Percentiles rank a stretch among this genome's conserved stretches.
Conservation (phyloP, 2,329 filamentous ascomycete species). For the Venturia effusa region DNA sequence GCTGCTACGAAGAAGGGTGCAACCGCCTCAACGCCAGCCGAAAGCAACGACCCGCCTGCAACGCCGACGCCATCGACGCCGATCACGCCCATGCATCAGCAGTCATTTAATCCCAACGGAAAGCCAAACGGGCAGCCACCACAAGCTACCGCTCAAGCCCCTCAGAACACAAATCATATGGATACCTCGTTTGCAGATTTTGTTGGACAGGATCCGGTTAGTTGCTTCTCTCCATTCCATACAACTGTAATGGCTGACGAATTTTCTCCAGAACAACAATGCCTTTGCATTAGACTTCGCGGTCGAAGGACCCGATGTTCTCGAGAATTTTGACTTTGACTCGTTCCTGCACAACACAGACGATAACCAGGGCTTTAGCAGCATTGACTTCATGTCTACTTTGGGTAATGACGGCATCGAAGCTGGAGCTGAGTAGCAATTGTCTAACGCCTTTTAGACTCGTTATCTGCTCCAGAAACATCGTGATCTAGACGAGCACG, state of each 20-base stretch:
- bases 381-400: slow-evolving; percentile 7
- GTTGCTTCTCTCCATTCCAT: slow-evolving; percentile 16
- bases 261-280: slow-evolving; percentile 16
- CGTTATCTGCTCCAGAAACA: not conserved
- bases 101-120: slow-evolving; percentile 13
- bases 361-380: slow-evolving; percentile 21
- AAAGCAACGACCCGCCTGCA: slow-evolving; percentile 32
- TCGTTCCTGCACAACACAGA: slow-evolving; percentile 50
- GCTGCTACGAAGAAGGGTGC: slow-evolving; percentile 29
- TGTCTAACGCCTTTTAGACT: slow-evolving; percentile 4
- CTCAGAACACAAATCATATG: slow-evolving; percentile 10
- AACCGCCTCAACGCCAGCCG: slow-evolving; percentile 29
- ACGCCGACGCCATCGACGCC: slow-evolving; percentile 39
- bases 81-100: slow-evolving; percentile 33
- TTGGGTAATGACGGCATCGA: slow-evolving; percentile 19
- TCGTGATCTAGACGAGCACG: not conserved
- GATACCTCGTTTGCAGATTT: slow-evolving; percentile 18
- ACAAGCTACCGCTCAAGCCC: not conserved
- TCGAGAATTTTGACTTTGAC: slow-evolving; percentile 57
- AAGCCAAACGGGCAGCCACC: slow-evolving; percentile 4
- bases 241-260: slow-evolving; percentile 23
- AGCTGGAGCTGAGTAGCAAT: slow-evolving; percentile 14
- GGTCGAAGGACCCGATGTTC: slow-evolving; percentile 51
- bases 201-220: slow-evolving; percentile 17
- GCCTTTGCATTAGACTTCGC: slow-evolving; percentile 24